Evolutionary conservation across 768 basidiomycete species (phyloP), one percentile per base, ranked within the genome.

Genomic region (Mycena polygramma): DNA sequence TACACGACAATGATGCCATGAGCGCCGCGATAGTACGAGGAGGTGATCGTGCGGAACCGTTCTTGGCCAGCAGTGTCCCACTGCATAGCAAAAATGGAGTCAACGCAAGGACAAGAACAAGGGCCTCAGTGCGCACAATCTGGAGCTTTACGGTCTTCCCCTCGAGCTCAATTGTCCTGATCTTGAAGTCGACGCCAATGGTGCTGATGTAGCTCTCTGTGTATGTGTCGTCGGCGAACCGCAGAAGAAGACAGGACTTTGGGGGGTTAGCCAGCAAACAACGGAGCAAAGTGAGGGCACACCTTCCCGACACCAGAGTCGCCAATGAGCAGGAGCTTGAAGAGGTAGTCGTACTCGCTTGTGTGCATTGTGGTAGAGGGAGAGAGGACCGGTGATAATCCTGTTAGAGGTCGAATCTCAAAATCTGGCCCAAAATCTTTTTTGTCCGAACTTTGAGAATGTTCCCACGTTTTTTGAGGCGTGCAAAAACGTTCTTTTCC

Each of bases 21-120:
- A 24, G 98, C 98, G 45, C 97, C 97, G 72, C 98, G 94, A 87
- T 99, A 99, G 83, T 99, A 99, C 14, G 98, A 96, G 24, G 97
- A 97, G 53, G 98, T 99, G 81, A 99, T 99, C 22, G 98, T 98
- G 78, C 97, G 88, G 86, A 98, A 98, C 35, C 97, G 93, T 84
- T 99, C 98, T 85, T 99, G 97, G 39, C 98, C 98, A 65, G 97
- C 97, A 69, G 97, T 99, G 80, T 99, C 97, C 97, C 97, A 99
- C 97, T 99, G 77, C n/a, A 59, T 4, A 63, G 60, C 35, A 60
- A 68, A 30, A 55, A 57, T 22, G 39, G 24, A 53, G 68, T 71
- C 49, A 73, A 71, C 57, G 3, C 30, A 48, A 15, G 37, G 17
- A 22, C 30, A 19, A 59, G 15, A 43, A 30, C 30, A 35, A 46